A percentile compares a stretch with the other conserved stretches of the same genome.
Evolutionary conservation across 257 asterid genomes (phyloP).

Genomic region (Gentiana straminea): DNA sequence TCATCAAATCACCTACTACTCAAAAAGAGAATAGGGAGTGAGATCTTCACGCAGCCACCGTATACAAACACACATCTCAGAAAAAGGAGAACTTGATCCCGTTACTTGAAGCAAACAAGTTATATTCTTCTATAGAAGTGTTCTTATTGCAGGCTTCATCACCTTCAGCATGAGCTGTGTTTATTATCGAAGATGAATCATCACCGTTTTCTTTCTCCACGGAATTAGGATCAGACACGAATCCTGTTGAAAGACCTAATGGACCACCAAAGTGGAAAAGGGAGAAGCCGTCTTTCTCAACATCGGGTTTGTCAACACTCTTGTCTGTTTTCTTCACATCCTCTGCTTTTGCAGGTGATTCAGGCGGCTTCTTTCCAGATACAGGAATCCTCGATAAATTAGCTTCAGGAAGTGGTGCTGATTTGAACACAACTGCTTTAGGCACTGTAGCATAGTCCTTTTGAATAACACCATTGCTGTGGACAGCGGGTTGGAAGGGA

Average conservation of each 20-base stretch:
- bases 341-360: slow-evolving; percentile 24
- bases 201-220: slow-evolving; percentile 32
- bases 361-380: slow-evolving; percentile 22
- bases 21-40: slow-evolving; percentile 17
- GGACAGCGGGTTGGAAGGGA: slow-evolving; percentile 49
- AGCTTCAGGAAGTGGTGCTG: slow-evolving; percentile 13
- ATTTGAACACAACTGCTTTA: slow-evolving; percentile 25
- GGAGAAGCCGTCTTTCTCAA: slow-evolving; percentile 55
- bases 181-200: slow-evolving; percentile 21
- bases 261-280: slow-evolving; percentile 96
- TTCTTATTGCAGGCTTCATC: slow-evolving; percentile 37
- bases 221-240: slow-evolving; percentile 34
- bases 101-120: slow-evolving; percentile 75
- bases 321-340: slow-evolving; percentile 26
- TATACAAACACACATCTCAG: slow-evolving; percentile 37
- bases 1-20: slow-evolving; percentile 33
- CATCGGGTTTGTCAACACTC: slow-evolving; percentile 19
- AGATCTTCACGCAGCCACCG: slow-evolving; percentile 23
- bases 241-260: slow-evolving; percentile 61
- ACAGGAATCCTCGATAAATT: slow-evolving; percentile 21
- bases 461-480: slow-evolving; percentile 28
- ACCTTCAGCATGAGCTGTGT: slow-evolving; percentile 20
- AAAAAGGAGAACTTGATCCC: slow-evolving; percentile 74
- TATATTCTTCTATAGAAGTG: slow-evolving; percentile 68
- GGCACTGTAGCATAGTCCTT: slow-evolving; percentile 34